Conservation (phyloP, 129 eudicot genomes). For the Sambucus nigra region DNA sequence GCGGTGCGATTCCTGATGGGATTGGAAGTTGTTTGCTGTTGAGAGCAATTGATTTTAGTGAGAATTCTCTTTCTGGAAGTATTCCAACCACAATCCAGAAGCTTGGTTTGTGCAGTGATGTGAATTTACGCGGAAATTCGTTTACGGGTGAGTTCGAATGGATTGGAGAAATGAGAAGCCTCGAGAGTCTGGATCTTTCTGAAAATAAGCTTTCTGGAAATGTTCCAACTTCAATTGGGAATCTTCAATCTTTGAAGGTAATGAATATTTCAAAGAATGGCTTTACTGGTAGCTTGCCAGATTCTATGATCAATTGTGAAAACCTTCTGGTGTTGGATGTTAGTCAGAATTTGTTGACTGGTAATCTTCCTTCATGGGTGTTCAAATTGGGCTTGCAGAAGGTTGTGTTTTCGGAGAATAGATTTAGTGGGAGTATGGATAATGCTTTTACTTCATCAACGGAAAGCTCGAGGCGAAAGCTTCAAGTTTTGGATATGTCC, state of each 20-base stretch:
- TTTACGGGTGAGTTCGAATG: slow-evolving; percentile 54
- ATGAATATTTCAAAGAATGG: slow-evolving; percentile 53
- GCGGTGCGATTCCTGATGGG: slow-evolving; percentile 57
- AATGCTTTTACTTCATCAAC: slow-evolving; percentile 36
- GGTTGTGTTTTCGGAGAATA: slow-evolving; percentile 50
- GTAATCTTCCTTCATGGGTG: slow-evolving; percentile 69
- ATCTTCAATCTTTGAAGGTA: slow-evolving; percentile 50
- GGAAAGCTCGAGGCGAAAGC: slow-evolving; percentile 40
- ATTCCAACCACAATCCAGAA: slow-evolving; percentile 63
- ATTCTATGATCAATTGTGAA: slow-evolving; percentile 45
- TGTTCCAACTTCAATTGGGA: slow-evolving; percentile 55
- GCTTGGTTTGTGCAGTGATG: slow-evolving; percentile 43
- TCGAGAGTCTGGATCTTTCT: slow-evolving; percentile 65
- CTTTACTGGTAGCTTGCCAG: slow-evolving; percentile 65
- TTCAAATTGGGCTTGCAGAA: slow-evolving; percentile 54
- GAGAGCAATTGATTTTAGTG: slow-evolving; percentile 69
- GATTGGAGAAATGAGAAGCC: slow-evolving; percentile 71
- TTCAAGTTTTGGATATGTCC: slow-evolving; percentile 60
- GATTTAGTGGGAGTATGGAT: slow-evolving; percentile 43
- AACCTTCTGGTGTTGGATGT: slow-evolving; percentile 54
- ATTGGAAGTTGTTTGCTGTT: slow-evolving; percentile 63
- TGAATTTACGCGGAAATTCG: slow-evolving; percentile 38
- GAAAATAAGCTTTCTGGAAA: slow-evolving; percentile 49
- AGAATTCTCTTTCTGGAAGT: slow-evolving; percentile 51
- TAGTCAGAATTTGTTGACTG: slow-evolving; percentile 56